Evolutionary conservation across 371 early-diverging fungal genomes (phyloP).

Genomic region (Saksenaea oblongispora): DNA sequence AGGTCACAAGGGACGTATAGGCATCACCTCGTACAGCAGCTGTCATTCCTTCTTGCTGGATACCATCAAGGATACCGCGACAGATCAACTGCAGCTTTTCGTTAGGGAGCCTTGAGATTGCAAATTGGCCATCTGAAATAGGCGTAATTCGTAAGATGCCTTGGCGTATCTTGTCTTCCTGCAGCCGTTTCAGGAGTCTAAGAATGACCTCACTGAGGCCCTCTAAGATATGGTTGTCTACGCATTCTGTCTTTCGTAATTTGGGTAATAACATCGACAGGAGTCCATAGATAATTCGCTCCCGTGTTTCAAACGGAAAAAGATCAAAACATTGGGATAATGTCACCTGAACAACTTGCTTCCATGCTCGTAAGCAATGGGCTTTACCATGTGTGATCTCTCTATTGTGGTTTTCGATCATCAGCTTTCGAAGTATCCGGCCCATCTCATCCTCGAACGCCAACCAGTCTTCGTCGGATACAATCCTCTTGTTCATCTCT

Average conservation of each 20-base stretch:
- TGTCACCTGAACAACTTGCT: conserved; percentile 74
- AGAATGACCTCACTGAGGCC: conserved; percentile 65
- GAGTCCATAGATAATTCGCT: conserved; percentile 61
- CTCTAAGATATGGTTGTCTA: conserved; percentile 51
- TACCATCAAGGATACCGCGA: conserved; percentile 68
- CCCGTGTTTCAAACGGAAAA: conserved; percentile 59
- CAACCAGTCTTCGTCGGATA: conserved; percentile 37
- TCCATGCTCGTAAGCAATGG: conserved; percentile 78
- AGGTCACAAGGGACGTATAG: conserved; percentile 76
- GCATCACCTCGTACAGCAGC: conserved; percentile 78
- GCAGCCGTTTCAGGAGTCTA: conserved; percentile 48
- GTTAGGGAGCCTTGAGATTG: conserved; percentile 49
- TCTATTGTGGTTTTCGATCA: conserved; percentile 65
- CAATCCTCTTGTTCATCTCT: conserved; percentile 47
- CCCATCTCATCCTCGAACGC: conserved; percentile 55
- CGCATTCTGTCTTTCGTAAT: conserved; percentile 27
- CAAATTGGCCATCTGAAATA: conserved; percentile 17
- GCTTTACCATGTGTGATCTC: conserved; percentile 64
- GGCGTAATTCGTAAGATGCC: conserved; percentile 29
- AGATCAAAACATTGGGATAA: conserved; percentile 67
- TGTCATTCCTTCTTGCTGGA: conserved; percentile 60
- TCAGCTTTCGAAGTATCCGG: conserved; percentile 50
- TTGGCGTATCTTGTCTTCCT: conserved; percentile 31
- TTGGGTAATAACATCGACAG: conserved; percentile 63
- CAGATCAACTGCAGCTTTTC: conserved; percentile 59